Conservation (phyloP, 805 yeast genomes). For the Diddensiella caesifluorescens region DNA sequence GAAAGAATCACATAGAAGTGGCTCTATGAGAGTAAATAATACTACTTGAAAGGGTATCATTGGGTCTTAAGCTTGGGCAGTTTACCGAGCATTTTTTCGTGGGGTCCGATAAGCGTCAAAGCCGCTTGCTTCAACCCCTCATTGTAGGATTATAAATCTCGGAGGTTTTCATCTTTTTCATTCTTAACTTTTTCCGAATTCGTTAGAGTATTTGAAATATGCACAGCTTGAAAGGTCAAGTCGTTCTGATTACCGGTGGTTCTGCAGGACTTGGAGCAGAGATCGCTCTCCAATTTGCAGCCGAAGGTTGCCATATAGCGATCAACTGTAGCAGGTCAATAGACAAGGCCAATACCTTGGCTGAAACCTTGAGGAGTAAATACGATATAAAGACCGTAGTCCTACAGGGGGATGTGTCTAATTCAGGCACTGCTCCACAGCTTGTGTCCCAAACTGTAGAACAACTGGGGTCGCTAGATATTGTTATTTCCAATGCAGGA, state of each 20-base stretch:
- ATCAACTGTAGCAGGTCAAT: slow-evolving; percentile 18
- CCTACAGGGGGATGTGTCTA: slow-evolving; percentile 21
- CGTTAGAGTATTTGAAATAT: no score
- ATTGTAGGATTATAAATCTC: no score
- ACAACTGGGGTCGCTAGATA: slow-evolving; percentile 33
- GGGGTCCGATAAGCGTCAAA: no score
- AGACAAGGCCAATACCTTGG: slow-evolving; percentile 20
- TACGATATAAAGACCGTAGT: slow-evolving; percentile 15
- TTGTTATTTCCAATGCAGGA: slow-evolving; percentile 38
- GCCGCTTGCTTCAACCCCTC: no score
- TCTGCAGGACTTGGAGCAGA: slow-evolving; percentile 24
- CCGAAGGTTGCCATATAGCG: slow-evolving; percentile 23
- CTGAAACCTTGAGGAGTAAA: slow-evolving; percentile 3
- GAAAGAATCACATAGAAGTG: no score
- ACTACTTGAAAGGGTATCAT: no score
- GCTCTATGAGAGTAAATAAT: no score
- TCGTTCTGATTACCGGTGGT: slow-evolving; percentile 22
- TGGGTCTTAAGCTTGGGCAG: no score
- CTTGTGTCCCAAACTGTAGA: slow-evolving; percentile 29
- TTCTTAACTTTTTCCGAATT: no score
- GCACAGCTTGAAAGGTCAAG: slow-evolving; percentile 20
- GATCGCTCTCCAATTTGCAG: slow-evolving; percentile 20
- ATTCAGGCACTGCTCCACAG: slow-evolving; percentile 23
- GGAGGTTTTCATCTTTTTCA: no score
- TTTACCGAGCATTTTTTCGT: no score